Percentiles rank a stretch among this genome's conserved stretches.
Conservation (phyloP, 2,329 filamentous ascomycete genomes). For the Ophiocordyceps polyrhachis-furcata region DNA sequence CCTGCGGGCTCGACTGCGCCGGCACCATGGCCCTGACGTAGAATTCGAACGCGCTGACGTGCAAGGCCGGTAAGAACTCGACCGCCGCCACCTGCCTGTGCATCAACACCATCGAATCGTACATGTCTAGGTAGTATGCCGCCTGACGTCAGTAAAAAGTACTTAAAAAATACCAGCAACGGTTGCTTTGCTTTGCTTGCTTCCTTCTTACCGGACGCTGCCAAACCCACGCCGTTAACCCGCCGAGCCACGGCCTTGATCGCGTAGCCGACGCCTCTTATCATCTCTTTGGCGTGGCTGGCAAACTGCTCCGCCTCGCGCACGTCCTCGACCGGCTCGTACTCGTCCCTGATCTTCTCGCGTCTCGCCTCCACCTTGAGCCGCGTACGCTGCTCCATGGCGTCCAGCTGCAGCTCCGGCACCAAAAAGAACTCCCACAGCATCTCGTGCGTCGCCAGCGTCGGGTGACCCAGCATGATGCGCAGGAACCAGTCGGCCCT, state of each 20-base stretch:
- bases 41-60: slow-evolving; percentile 52
- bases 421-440: slow-evolving; percentile 98
- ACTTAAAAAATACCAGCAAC: too few species aligned
- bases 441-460: slow-evolving; percentile 89
- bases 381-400: slow-evolving; percentile 75
- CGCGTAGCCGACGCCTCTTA: slow-evolving; percentile 66
- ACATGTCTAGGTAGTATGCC: slow-evolving; percentile 33
- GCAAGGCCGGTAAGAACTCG: slow-evolving; percentile 46
- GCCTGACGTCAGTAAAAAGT: not conserved
- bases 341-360: slow-evolving; percentile 79
- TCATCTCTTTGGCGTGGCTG: slow-evolving; percentile 74
- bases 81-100: slow-evolving; percentile 34
- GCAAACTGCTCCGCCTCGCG: slow-evolving; percentile 87
- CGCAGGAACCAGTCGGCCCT: slow-evolving; percentile 77
- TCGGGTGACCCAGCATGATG: slow-evolving; percentile 71
- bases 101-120: slow-evolving; percentile 41
- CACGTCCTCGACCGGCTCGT: slow-evolving; percentile 64
- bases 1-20: slow-evolving; percentile 54
- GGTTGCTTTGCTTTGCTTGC: not conserved
- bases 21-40: slow-evolving; percentile 49
- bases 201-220: slow-evolving; percentile 35
- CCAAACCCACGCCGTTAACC: slow-evolving; percentile 53
- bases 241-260: slow-evolving; percentile 68
- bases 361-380: slow-evolving; percentile 68
- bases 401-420: slow-evolving; percentile 74